Conservation (phyloP, 345 rosid species). For the Capsella bursapastoris region DNA sequence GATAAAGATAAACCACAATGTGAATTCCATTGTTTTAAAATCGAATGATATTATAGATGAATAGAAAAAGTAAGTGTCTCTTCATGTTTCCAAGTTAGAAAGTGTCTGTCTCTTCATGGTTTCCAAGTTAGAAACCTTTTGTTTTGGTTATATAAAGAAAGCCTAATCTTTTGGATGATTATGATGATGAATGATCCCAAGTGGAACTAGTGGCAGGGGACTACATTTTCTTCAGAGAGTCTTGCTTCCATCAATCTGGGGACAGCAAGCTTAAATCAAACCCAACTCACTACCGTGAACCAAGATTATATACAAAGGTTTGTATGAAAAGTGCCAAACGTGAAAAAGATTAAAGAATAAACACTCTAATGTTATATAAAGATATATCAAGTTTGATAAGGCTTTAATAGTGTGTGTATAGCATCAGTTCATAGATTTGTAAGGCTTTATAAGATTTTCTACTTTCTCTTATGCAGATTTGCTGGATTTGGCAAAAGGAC, state of each 20-base stretch:
- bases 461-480: constrained; percentile 56
- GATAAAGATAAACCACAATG: too few relatives aligned
- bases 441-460: too few relatives aligned
- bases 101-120: too few relatives aligned
- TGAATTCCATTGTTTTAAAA: too few relatives aligned
- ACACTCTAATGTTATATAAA: too few relatives aligned
- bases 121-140: too few relatives aligned
- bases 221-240: constrained; percentile 85
- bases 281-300: constrained; percentile 96
- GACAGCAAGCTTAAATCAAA: constrained; percentile 72
- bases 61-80: too few relatives aligned
- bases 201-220: constrained; percentile 84
- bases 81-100: too few relatives aligned
- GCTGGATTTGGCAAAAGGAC: constrained; percentile 94
- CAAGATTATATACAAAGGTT: constrained; percentile 87
- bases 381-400: neutral
- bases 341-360: too few relatives aligned
- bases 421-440: neutral
- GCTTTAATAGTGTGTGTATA: constrained; percentile 4
- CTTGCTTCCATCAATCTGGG: constrained; percentile 96
- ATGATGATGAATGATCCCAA: constrained; percentile 43
- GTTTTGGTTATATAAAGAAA: neutral
- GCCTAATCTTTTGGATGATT: constrained; percentile 15
- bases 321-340: too few relatives aligned
- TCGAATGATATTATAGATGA: too few relatives aligned